Evolutionary conservation across 495 filamentous ascomycete species (phyloP).

Genomic region (Echria macrotheca): DNA sequence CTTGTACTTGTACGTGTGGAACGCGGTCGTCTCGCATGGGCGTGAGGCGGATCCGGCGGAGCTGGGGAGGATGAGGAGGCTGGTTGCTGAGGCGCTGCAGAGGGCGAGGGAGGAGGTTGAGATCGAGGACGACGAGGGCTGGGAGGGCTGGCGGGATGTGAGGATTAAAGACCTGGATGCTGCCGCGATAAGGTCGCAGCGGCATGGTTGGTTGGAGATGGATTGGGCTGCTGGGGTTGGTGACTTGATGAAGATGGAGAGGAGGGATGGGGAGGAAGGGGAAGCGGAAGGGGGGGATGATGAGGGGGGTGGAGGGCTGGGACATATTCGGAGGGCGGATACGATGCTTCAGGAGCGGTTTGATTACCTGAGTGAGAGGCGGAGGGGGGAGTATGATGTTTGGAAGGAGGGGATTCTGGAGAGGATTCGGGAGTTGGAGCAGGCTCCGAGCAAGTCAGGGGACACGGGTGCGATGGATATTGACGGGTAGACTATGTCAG

Average conservation of each 20-base stretch:
- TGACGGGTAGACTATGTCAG: too few relatives aligned
- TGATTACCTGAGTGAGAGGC: constrained; percentile 71
- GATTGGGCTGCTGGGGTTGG: constrained; percentile 59
- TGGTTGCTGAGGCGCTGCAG: constrained; percentile 34
- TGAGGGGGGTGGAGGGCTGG: constrained; percentile 23
- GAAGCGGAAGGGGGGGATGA: constrained; percentile 16
- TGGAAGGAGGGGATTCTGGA: constrained; percentile 69
- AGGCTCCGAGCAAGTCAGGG: neutral
- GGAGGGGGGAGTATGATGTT: constrained; percentile 56
- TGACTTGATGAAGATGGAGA: constrained; percentile 27
- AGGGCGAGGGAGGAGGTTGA: constrained; percentile 29
- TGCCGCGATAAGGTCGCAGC: constrained; percentile 53
- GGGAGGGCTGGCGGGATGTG: constrained; percentile 43
- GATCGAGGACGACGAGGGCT: constrained; percentile 35
- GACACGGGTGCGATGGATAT: constrained; percentile 24
- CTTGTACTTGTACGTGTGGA: constrained; percentile 58
- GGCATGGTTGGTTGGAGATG: constrained; percentile 56
- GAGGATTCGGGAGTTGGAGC: constrained; percentile 48
- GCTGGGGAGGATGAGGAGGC: constrained; percentile 34
- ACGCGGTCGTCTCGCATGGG: constrained; percentile 35
- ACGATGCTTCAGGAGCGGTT: constrained; percentile 83
- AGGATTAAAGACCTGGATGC: constrained; percentile 50
- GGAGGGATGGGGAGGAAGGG: constrained; percentile 14
- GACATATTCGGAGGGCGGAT: constrained; percentile 46
- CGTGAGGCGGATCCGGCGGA: constrained; percentile 32